Evolutionary conservation across 768 basidiomycete species (phyloP).

Genomic region (Phylloporus scabripes): DNA sequence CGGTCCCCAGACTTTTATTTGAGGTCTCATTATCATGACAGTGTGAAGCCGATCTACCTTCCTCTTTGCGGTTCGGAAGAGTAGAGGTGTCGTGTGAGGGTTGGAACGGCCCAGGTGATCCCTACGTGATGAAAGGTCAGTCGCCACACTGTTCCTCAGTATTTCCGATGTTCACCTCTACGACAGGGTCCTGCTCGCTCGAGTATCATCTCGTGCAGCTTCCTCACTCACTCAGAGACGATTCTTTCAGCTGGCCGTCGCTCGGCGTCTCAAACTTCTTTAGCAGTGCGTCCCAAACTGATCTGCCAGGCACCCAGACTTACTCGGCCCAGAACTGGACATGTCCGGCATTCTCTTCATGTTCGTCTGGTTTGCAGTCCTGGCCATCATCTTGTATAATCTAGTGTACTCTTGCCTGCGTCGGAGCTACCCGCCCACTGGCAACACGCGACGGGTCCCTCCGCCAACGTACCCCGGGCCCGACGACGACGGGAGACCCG

Average conservation of each 20-base stretch:
- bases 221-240: slow-evolving; percentile 34
- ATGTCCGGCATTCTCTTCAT: slow-evolving; percentile 47
- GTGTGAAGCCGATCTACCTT: slow-evolving; percentile 90
- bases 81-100: slow-evolving; percentile 91
- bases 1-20: slow-evolving; percentile 4
- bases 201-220: slow-evolving; percentile 78
- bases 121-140: slow-evolving; percentile 78
- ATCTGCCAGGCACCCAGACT: not conserved
- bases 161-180: not conserved
- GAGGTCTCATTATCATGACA: slow-evolving; percentile 26
- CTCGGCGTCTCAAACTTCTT: slow-evolving; percentile 15
- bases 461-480: slow-evolving; percentile 31
- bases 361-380: slow-evolving; percentile 49
- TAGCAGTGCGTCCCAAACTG: slow-evolving; percentile 13
- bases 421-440: slow-evolving; percentile 24
- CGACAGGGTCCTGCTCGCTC: slow-evolving; percentile 76
- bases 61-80: slow-evolving; percentile 73
- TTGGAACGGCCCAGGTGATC: slow-evolving; percentile 78
- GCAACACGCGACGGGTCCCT: slow-evolving; percentile 26
- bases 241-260: slow-evolving; percentile 8
- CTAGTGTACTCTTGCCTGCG: slow-evolving; percentile 52
- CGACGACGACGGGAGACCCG: slow-evolving; percentile 14
- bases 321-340: slow-evolving; percentile 38
- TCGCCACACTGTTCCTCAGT: not conserved
- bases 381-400: slow-evolving; percentile 51